phyloP scores from a whole-genome alignment of 257 asterid genomes.

The Coffea canephora region DNA sequence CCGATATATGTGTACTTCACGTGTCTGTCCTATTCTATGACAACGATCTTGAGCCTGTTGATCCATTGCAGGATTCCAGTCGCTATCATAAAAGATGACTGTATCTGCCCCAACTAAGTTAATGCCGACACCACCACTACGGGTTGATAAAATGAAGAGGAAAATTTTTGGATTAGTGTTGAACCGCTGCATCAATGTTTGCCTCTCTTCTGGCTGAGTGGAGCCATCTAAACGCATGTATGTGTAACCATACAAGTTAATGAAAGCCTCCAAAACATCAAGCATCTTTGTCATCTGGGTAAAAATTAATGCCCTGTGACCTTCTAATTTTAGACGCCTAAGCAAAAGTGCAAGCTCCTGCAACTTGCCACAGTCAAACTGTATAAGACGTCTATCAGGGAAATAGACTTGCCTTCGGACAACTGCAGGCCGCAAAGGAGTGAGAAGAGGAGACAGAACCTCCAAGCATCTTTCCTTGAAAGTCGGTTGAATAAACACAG shows the following conservation, averaged over 20 bases:
- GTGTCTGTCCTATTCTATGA: constrained; percentile 99
- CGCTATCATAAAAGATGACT: constrained; percentile 95
- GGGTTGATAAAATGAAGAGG: constrained; percentile 92
- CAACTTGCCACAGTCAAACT: constrained; percentile 96
- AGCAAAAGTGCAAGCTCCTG: constrained; percentile 92
- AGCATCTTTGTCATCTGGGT: constrained; percentile 99
- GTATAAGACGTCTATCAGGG: constrained; percentile 96
- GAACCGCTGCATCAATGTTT: constrained; percentile 95
- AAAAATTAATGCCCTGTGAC: constrained; percentile 94
- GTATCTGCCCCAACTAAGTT: constrained; percentile 99
- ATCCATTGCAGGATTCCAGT: constrained; percentile 99
- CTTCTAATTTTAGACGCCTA: constrained; percentile 84
- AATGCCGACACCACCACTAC: constrained; percentile 99
- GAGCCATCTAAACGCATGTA: constrained; percentile 99
- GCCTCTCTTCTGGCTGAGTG: constrained; percentile 96
- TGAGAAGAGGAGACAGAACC: constrained; percentile 62
- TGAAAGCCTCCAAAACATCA: constrained; percentile 94
- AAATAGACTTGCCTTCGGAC: constrained; percentile 96
- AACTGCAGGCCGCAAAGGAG: constrained; percentile 95
- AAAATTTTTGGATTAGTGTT: constrained; percentile 88
- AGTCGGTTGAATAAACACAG: constrained; percentile 58
- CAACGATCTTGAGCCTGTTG: constrained; percentile 99
- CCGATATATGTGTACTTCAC: constrained; percentile 94
- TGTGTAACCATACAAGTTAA: constrained; percentile 91
- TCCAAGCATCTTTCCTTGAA: constrained; percentile 57